Percentiles rank a stretch among this genome's conserved stretches.
Evolutionary conservation across 2,329 filamentous ascomycete species (phyloP).

Genomic region (Colletotrichum limetticola): DNA sequence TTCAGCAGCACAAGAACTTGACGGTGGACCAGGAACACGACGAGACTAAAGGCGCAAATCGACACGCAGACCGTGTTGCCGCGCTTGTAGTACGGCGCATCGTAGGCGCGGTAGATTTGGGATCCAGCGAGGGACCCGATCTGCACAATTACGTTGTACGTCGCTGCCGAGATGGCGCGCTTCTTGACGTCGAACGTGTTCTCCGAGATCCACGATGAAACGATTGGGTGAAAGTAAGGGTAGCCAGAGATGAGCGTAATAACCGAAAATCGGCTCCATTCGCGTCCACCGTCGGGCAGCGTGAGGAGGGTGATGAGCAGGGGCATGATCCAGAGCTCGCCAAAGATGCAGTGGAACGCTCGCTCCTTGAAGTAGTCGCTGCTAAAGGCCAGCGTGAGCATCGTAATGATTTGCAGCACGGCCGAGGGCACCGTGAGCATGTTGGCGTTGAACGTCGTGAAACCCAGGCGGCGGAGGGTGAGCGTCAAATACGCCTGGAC

Average conservation of each 20-base stretch:
- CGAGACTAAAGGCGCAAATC: conserved; percentile 59
- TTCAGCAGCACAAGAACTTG: conserved; percentile 53
- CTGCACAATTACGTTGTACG: conserved; percentile 63
- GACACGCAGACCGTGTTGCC: conserved; percentile 68
- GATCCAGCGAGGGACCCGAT: conserved; percentile 53
- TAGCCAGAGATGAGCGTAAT: conserved; percentile 64
- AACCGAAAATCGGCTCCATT: conserved; percentile 64
- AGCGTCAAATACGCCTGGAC: conserved; percentile 42
- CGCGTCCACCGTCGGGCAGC: conserved; percentile 52
- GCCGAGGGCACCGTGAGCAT: conserved; percentile 48
- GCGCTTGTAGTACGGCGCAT: conserved; percentile 65
- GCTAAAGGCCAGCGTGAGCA: conserved; percentile 60
- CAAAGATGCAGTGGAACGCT: conserved; percentile 58
- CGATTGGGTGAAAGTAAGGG: conserved; percentile 68
- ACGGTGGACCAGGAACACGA: conserved; percentile 61
- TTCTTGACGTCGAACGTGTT: conserved; percentile 62
- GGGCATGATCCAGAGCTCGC: conserved; percentile 66
- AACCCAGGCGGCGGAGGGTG: conserved; percentile 40
- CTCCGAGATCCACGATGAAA: conserved; percentile 61
- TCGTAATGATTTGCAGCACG: conserved; percentile 63
- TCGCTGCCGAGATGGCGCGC: conserved; percentile 57
- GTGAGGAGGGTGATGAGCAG: conserved; percentile 60
- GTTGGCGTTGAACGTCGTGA: conserved; percentile 61
- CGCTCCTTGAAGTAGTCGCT: conserved; percentile 61
- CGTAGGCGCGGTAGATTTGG: conserved; percentile 62